phyloP scores from a whole-genome alignment of 2,329 filamentous ascomycete genomes.

The Cercospora zeae-maydis region DNA sequence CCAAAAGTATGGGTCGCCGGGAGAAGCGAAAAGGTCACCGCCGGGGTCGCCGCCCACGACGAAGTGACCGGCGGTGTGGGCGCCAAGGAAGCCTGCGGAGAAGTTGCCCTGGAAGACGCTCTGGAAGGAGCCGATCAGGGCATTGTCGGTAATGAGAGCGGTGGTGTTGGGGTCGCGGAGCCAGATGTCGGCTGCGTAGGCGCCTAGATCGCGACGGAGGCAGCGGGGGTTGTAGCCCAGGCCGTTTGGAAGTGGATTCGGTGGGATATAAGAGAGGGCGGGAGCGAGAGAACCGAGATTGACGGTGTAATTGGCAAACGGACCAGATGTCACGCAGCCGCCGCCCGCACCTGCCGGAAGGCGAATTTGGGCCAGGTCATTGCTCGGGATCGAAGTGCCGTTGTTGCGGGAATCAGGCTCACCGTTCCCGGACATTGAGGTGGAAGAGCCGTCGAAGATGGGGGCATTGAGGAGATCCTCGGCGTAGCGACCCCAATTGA shows the following conservation, averaged over 20 bases:
- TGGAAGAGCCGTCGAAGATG: constrained; percentile 55
- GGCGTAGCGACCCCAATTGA: constrained; percentile 43
- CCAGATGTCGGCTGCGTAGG: constrained; percentile 9
- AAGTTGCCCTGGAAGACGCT: constrained; percentile 17
- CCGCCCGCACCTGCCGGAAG: constrained; percentile 51
- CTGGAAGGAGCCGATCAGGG: constrained; percentile 19
- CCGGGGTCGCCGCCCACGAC: constrained; percentile 43
- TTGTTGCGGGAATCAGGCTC: neutral
- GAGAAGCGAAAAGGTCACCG: constrained; percentile 42
- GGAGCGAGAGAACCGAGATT: constrained; percentile 18
- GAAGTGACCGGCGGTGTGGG: constrained; percentile 47
- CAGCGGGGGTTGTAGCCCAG: constrained; percentile 25
- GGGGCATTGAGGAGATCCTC: constrained; percentile 47
- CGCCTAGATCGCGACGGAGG: constrained; percentile 16
- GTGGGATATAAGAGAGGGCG: constrained; percentile 11
- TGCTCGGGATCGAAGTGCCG: constrained; percentile 15
- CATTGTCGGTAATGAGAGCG: constrained; percentile 15
- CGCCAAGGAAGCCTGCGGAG: constrained; percentile 14
- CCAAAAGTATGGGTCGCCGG: constrained; percentile 49
- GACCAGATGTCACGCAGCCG: constrained; percentile 52
- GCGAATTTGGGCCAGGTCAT: constrained; percentile 30
- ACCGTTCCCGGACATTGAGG: constrained; percentile 38
- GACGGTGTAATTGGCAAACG: constrained; percentile 41
- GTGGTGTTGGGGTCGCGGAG: constrained; percentile 16
- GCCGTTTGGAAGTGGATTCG: constrained; percentile 27